phyloP scores from a whole-genome alignment of 2,329 filamentous ascomycete species.

The Fusarium burgessii region DNA sequence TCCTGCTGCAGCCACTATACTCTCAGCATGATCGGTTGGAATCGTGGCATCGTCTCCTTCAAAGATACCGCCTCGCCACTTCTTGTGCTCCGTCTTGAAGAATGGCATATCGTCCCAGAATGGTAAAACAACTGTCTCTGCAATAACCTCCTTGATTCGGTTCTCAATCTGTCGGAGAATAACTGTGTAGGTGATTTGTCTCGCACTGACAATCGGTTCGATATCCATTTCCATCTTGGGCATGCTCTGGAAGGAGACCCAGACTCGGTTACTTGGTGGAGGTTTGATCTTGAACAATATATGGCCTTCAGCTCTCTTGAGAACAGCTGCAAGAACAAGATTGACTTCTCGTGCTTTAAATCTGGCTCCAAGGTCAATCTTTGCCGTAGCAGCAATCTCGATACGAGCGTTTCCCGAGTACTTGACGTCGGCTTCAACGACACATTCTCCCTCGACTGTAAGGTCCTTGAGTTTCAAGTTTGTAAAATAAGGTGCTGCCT shows the following conservation, averaged over 20 bases:
- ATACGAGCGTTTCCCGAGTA: slow-evolving; percentile 92
- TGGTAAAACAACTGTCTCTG: slow-evolving; percentile 89
- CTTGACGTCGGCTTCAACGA: slow-evolving; percentile 85
- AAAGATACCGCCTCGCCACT: slow-evolving; percentile 88
- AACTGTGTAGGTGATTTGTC: slow-evolving; percentile 94
- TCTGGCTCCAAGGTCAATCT: slow-evolving; percentile 87
- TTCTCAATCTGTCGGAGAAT: slow-evolving; percentile 95
- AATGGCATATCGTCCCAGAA: slow-evolving; percentile 98
- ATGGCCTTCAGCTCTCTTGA: slow-evolving; percentile 89
- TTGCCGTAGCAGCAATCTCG: slow-evolving; percentile 91
- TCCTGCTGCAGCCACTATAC: slow-evolving; percentile 53
- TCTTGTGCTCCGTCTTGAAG: slow-evolving; percentile 81
- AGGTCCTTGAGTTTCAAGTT: slow-evolving; percentile 90
- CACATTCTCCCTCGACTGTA: slow-evolving; percentile 90
- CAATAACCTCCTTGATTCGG: slow-evolving; percentile 91
- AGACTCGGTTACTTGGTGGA: slow-evolving; percentile 94
- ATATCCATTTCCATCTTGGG: slow-evolving; percentile 95
- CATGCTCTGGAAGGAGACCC: slow-evolving; percentile 94
- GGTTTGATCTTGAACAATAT: slow-evolving; percentile 89
- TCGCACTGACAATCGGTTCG: slow-evolving; percentile 93
- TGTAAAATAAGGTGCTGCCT: slow-evolving; percentile 87
- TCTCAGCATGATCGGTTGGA: slow-evolving; percentile 36
- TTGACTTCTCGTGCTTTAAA: slow-evolving; percentile 94
- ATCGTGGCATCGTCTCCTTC: slow-evolving; percentile 64
- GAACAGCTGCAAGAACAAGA: slow-evolving; percentile 84